Percentiles rank a stretch among this genome's conserved stretches.
Conservation (phyloP, 495 filamentous ascomycete genomes). For the Aspergillus ellipticus region DNA sequence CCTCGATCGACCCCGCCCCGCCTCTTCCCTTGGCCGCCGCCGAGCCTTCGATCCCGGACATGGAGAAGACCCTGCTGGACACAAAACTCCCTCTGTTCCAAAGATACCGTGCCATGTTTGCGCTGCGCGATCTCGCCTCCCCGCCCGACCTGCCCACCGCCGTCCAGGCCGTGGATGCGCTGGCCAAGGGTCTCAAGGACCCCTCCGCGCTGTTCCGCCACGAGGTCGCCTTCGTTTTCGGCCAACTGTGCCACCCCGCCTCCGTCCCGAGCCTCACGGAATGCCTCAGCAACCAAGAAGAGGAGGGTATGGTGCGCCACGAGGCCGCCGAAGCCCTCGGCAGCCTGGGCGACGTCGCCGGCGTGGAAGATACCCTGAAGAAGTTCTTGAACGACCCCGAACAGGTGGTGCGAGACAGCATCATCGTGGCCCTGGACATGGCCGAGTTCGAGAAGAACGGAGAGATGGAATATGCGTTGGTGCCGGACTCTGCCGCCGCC, state of each 20-base stretch:
- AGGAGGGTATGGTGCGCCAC: conserved; percentile 94
- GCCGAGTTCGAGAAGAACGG: conserved; percentile 92
- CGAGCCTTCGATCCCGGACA: conserved; percentile 62
- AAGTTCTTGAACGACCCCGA: conserved; percentile 85
- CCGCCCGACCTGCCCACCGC: conserved; percentile 87
- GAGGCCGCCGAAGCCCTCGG: conserved; percentile 98
- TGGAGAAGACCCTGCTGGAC: conserved; percentile 75
- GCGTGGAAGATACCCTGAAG: conserved; percentile 81
- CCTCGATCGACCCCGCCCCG: conserved; percentile 93
- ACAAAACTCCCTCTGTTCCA: conserved; percentile 77
- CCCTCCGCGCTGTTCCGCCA: conserved; percentile 93
- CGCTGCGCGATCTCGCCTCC: conserved; percentile 86
- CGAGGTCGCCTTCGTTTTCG: conserved; percentile 97
- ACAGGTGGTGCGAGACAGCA: conserved; percentile 88
- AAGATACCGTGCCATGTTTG: conserved; percentile 97
- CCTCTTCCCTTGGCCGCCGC: conserved; percentile 63
- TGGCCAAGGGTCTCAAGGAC: conserved; percentile 85
- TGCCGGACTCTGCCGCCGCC: conserved; percentile 56
- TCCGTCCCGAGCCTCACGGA: conserved; percentile 84
- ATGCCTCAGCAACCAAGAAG: conserved; percentile 70
- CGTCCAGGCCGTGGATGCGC: conserved; percentile 72
- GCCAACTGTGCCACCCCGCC: conserved; percentile 92
- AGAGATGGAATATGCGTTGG: conserved; percentile 83
- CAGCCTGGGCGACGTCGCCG: conserved; percentile 88
- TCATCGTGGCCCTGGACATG: conserved; percentile 96